These are phyloP conservation scores for Lipomyces yamanashiensis DNA, from an alignment of 805 yeast species.

Conservation along the genomic window DNA sequence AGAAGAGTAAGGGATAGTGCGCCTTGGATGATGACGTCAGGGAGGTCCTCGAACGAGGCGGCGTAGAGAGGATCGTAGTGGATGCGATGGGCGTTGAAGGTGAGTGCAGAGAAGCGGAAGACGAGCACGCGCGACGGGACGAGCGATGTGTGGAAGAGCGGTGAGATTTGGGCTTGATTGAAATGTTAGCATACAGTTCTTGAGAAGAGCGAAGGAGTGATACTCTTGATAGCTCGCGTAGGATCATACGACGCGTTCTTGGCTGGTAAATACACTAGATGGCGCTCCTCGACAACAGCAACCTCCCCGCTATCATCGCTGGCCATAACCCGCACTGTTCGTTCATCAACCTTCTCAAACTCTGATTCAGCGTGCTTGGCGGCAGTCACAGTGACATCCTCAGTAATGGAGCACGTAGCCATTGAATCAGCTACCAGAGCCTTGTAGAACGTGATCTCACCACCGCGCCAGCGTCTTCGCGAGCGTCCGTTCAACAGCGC, in stretches of 20 bases:
- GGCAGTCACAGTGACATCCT: not conserved
- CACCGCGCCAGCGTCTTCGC: constrained; percentile 33
- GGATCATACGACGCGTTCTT: no score
- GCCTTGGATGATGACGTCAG: constrained; percentile 73
- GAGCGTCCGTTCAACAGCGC: constrained; percentile 5
- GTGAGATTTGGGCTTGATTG: not conserved
- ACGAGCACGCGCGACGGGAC: constrained; percentile 29
- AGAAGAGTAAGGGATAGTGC: constrained; percentile 71
- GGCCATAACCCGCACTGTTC: constrained; percentile 9
- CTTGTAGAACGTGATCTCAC: constrained; percentile 21
- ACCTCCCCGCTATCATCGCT: constrained; percentile 2
- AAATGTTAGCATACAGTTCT: not conserved
- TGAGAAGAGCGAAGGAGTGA: not conserved
- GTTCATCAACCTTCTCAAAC: constrained; percentile 15
- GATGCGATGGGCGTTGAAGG: constrained; percentile 82
- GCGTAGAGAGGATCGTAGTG: constrained; percentile 72
- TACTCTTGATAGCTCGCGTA: constrained; percentile 3
- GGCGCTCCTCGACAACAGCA: constrained; percentile 23
- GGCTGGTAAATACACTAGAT: constrained; percentile 14
- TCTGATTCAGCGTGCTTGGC: not conserved
- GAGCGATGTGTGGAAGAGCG: constrained; percentile 9
- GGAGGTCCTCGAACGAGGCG: constrained; percentile 59
- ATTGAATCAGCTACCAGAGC: constrained; percentile 11
- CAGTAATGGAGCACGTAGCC: constrained; percentile 11
- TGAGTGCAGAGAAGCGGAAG: constrained; percentile 64